Base-by-base conservation (phyloP, 352 stramenopile genomes). In the Elongisporangium senticosum region DNA sequence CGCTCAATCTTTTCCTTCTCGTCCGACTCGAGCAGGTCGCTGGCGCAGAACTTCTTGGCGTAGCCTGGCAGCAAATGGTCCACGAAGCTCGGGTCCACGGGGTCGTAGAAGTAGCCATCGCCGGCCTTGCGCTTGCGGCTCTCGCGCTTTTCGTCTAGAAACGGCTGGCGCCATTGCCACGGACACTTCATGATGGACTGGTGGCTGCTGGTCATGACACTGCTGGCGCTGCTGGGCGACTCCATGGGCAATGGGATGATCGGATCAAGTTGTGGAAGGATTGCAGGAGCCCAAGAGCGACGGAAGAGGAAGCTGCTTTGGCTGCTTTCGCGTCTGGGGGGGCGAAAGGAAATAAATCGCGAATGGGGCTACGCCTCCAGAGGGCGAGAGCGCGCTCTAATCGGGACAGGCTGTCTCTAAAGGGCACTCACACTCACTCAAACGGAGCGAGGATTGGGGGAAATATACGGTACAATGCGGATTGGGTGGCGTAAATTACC, bases 181-280 rank as follows among this genome's bases (percentile, higher is more conserved):
- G 85, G 85, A 51, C 85, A 94, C 69, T 94, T 94, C 75, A 94
- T 87, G 65, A 94, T 92, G 48, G 85, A 80, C 63, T 90, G 79
- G 71, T 93, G 83, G 28, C 28, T 39, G 53, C 28, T 39, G 53
- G 67, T 86, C 40, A 68, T 81, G 62, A 75, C 75, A 24, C 67
- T 53, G 67, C 59, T 78, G 43, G 71, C 59, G 21, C 74, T 76
- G 33, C 64, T 71, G 40, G 75, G 60, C 20, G 71, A 81, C 66
- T 89, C 75, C 78, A 90, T 90, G 33, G 28, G 10, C 28, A 39
- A 39, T 39, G 10, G 28, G 10, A 11, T 11, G 28, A 39, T 26
- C 48, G 55, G n/a, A 23, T 21, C 13, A 7, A 7, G 8, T 52
- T n/a, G 21, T 53, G 39, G 21, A 11, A 26, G 6, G 49, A 55